Evolutionary conservation across 495 filamentous ascomycete species (phyloP), one percentile per base, ranked within the genome.

Genomic region (Talaromyces wortmannii): DNA sequence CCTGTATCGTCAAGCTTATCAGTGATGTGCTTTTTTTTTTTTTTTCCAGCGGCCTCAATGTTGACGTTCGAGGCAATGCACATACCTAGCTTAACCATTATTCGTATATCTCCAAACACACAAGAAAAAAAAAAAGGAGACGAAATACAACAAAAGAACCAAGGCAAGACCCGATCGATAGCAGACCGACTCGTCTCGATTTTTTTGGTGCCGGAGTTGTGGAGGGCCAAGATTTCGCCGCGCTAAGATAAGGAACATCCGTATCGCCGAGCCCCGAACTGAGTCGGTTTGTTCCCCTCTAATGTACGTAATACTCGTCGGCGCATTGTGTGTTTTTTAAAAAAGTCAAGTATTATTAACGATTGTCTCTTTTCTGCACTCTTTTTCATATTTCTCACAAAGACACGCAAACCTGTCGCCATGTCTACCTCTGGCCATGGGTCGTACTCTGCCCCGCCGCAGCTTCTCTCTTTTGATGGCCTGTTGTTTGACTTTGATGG

Each of bases 401-500:
- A 23, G 2, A 23, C 2, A 23, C 23, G 23, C 36, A 40, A 40
- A 40, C 13, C 36, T 40, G 36, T 40, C 36, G 30, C 3, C 13
- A 77, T 76, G 72, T 58, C 72, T 48, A 47, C 61, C 8, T 18
- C 58, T 11, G 51, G 60, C 48, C 57, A 63, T 55, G 67, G 67
- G 59, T 67, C 72, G 5, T 91, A 85, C 66, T 79, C 83, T 42
- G 80, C 81, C 17, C 79, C 81, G 13, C 64, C 84, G 31, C 76
- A 84, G 59, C 67, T 68, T 18, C 78, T 83, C 59, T 72, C 77
- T 13, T 95, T 94, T 61, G 78, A 85, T 61, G 92, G 87, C 7
- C 68, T 96, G 31, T 80, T 97, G 4, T 96, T 96, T 60, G 92
- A 97, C 70, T 92, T 96, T 81, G 91, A 95, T 62, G 91, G 87